These are phyloP conservation scores for Cadophora sp. DNA, from an alignment of 2,329 filamentous ascomycete genomes.

Conservation along the genomic window DNA sequence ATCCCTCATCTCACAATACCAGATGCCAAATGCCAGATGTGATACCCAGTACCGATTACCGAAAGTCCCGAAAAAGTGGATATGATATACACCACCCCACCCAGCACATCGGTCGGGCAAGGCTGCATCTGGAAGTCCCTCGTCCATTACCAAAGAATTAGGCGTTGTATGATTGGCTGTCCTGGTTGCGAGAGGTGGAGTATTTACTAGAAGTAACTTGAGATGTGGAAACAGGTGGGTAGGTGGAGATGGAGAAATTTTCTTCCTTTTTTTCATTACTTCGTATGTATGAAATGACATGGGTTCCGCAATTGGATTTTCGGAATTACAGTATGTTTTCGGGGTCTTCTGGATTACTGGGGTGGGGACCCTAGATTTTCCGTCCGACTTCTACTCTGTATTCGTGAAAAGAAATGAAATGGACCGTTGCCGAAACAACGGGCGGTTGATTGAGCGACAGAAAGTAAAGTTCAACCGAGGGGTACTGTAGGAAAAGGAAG, in stretches of 20 bases:
- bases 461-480: background rate
- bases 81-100: background rate
- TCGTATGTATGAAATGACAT: too few relatives aligned
- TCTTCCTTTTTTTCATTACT: background rate
- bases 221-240: background rate
- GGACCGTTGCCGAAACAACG: background rate
- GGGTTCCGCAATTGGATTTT: too few relatives aligned
- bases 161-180: too few relatives aligned
- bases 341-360: background rate
- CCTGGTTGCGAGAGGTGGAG: too few relatives aligned
- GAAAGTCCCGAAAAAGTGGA: constrained; percentile 6
- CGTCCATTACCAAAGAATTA: background rate
- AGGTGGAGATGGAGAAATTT: constrained; percentile 8
- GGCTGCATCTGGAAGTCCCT: background rate
- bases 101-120: background rate
- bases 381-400: too few relatives aligned
- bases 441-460: background rate
- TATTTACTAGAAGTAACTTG: too few relatives aligned
- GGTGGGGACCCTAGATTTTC: background rate
- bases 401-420: background rate
- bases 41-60: background rate
- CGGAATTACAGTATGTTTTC: background rate
- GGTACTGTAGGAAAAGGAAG: too few relatives aligned
- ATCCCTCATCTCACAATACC: too few relatives aligned
- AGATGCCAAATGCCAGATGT: too few relatives aligned